Evolutionary conservation across 2,329 filamentous ascomycete species (phyloP), one percentile per base, ranked within the genome.

Genomic region (Fusarium pseudoanthophilum): DNA sequence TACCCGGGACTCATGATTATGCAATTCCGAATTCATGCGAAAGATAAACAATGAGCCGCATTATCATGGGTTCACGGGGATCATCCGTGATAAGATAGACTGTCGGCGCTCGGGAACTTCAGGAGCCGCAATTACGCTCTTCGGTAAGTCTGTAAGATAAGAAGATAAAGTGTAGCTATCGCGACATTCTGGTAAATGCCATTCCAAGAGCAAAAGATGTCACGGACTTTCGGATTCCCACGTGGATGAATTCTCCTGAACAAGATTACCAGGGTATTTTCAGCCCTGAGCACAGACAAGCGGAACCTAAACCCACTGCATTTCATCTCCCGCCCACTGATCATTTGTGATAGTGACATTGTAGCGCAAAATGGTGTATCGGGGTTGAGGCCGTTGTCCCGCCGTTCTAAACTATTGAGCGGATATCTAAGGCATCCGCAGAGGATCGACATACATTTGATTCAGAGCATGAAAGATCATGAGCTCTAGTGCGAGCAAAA

Each of bases 321-420:
- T 26, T 30, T 66, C 45, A 52, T 67, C 46, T 67, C 64, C 62
- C 45, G 49, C 51, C 42, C 26, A 67, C 20, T 65, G 34, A 40
- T 28, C 32, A 57, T 60, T 39, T 34, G 28, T n/a, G 28, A 36
- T 61, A 28, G 37, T 45, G 59, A n/a, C 24, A 30, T 39, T 60
- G 20, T 39, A 43, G 30, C 32, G 7, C 14, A 32, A 9, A 26
- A 60, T 21, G 15, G 21, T 28, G 11, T 13, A 26, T 37, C 24
- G 32, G 24, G 21, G 11, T 59, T 37, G 21, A 30, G 45, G n/a
- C 46, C 21, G 36, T 60, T 53, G 34, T 53, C 20, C 34, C 43
- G 26, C 34, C 30, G 56, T 24, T n/a, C 18, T 28, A 13, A 11
- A 10, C 40, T 56, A 53, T 24, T 57, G 39, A 32, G 7, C 15